Evolutionary conservation across 2,329 filamentous ascomycete species (phyloP).

Genomic region (Phaeosphaeriaceae sp.): DNA sequence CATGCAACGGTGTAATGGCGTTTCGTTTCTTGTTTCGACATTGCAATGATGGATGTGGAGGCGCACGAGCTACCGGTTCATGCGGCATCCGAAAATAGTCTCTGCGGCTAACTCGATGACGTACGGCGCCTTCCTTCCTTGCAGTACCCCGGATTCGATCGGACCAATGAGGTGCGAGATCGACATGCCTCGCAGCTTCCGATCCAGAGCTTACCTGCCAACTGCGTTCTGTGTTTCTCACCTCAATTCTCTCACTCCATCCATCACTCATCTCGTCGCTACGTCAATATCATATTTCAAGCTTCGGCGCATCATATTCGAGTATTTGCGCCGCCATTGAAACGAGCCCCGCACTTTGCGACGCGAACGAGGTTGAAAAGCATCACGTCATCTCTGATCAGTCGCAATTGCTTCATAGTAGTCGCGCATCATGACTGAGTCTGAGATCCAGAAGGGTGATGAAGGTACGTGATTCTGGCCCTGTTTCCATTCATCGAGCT

Average conservation of each 20-base stretch:
- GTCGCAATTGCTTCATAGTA: constrained; percentile 17
- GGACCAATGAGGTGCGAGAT: constrained; percentile 35
- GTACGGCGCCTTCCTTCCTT: not conserved
- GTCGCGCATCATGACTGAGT: constrained; percentile 42
- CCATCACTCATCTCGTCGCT: constrained; percentile 23
- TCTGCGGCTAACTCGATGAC: constrained; percentile 8
- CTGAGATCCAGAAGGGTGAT: constrained; percentile 45
- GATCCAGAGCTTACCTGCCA: constrained; percentile 36
- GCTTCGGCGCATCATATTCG: not conserved
- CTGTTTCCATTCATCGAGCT: not conserved
- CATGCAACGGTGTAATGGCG: not conserved
- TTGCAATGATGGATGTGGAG: not conserved
- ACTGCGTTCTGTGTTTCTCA: constrained; percentile 22
- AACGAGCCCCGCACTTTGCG: constrained; percentile 22
- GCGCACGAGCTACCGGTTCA: constrained; percentile 2
- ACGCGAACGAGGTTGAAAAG: constrained; percentile 23
- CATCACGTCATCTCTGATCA: constrained; percentile 40
- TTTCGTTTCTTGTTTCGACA: not conserved
- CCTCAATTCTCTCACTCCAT: constrained; percentile 29
- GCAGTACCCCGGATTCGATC: not conserved
- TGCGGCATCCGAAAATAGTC: constrained; percentile 2
- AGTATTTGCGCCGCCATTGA: constrained; percentile 32
- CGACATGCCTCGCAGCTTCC: constrained; percentile 39
- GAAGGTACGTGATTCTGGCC: constrained; percentile 35
- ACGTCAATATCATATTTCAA: constrained; percentile 30